These are phyloP conservation scores for Aureobasidium sp. DNA, from an alignment of 2,329 filamentous ascomycete species.

Conservation along the genomic window DNA sequence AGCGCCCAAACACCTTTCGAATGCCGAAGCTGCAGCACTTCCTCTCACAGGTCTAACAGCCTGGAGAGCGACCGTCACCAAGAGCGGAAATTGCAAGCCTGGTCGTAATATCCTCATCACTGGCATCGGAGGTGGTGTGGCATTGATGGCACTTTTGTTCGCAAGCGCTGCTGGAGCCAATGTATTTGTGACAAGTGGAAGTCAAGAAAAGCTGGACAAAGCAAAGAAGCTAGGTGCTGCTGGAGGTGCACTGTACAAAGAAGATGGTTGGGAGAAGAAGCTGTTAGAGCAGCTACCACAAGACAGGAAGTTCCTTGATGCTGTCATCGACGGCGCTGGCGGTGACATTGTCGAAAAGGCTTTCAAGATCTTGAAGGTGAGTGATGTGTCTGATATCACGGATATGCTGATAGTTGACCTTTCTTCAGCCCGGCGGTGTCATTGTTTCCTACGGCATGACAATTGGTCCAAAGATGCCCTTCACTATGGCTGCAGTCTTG, in stretches of 20 bases:
- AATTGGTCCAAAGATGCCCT: conserved; percentile 74
- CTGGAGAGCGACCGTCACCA: conserved; percentile 78
- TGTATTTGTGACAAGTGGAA: conserved; percentile 76
- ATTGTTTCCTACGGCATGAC: conserved; percentile 92
- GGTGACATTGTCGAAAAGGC: conserved; percentile 71
- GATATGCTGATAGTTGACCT: not conserved
- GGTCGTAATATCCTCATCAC: conserved; percentile 78
- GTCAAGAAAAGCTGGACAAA: conserved; percentile 65
- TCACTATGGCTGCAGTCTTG: conserved; percentile 73
- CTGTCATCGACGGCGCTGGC: conserved; percentile 84
- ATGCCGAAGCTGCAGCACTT: conserved; percentile 72
- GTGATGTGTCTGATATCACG: conserved; percentile 11
- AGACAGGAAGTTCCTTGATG: conserved; percentile 65
- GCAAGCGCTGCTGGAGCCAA: conserved; percentile 65
- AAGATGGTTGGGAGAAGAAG: conserved; percentile 73
- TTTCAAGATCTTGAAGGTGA: conserved; percentile 59
- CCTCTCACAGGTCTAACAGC: conserved; percentile 81
- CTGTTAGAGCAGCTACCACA: conserved; percentile 55
- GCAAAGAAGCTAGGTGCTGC: conserved; percentile 66
- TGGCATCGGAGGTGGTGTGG: conserved; percentile 88
- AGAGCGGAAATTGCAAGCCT: conserved; percentile 56
- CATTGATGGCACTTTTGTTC: conserved; percentile 73
- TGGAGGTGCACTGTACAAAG: conserved; percentile 77
- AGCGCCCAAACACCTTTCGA: conserved; percentile 63
- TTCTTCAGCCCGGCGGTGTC: conserved; percentile 61